Conservation (phyloP, 345 rosid genomes). For the Carallia brachiata region DNA sequence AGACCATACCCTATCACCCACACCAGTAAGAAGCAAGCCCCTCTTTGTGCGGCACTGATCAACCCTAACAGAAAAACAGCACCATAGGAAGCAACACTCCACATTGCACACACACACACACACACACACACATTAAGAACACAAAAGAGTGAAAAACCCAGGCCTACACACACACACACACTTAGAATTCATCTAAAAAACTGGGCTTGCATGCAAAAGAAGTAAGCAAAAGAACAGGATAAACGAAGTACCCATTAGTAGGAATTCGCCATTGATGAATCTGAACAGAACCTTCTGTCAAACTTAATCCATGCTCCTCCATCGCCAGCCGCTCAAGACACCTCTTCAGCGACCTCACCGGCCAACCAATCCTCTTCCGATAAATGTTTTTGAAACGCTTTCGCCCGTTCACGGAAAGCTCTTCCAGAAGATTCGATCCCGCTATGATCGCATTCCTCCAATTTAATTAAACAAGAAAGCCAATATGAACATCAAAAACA, state of each 20-base stretch:
- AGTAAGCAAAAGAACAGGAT: not conserved
- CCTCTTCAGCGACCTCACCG: constrained; percentile 35
- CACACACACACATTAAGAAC: not conserved
- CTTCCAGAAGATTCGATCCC: constrained; percentile 53
- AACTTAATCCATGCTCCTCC: constrained; percentile 56
- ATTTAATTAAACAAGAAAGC: not conserved
- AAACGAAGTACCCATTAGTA: constrained; percentile 46
- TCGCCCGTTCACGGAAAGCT: constrained; percentile 44
- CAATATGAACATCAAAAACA: not conserved
- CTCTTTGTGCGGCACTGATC: constrained; percentile 81
- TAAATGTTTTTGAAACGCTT: constrained; percentile 11
- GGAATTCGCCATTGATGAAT: constrained; percentile 84
- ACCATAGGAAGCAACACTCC: constrained; percentile 13
- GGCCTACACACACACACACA: too few relatives aligned
- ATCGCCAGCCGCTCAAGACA: constrained; percentile 56
- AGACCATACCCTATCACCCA: constrained; percentile 75
- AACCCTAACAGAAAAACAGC: constrained; percentile 46
- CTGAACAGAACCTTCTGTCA: constrained; percentile 42
- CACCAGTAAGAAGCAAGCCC: constrained; percentile 85
- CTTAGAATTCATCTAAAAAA: too few relatives aligned
- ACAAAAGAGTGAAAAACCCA: not conserved
- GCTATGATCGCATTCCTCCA: constrained; percentile 54
- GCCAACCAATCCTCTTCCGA: constrained; percentile 21
- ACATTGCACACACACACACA: not conserved
- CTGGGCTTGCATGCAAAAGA: not conserved